Conservation (phyloP, 164 flowering plant genomes). For the Sedum album region DNA sequence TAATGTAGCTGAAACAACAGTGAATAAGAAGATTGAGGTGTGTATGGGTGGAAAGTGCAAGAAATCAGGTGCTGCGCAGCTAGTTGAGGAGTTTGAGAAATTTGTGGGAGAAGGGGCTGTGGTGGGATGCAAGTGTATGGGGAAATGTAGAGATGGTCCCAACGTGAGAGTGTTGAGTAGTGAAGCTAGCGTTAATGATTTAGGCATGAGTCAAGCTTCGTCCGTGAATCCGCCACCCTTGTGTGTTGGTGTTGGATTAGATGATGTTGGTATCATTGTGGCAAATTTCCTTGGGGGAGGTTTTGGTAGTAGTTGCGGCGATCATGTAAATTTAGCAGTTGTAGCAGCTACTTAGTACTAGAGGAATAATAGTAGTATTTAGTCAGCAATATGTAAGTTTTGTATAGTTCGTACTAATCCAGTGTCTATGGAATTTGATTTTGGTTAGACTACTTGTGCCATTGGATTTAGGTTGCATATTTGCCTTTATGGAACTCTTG, state of each 20-base stretch:
- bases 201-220: background rate
- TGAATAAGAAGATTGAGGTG: background rate
- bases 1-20: background rate
- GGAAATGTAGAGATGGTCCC: background rate
- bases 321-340: background rate
- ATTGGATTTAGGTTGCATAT: too few species aligned
- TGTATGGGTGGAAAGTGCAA: background rate
- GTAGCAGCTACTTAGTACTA: background rate
- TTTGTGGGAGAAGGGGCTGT: background rate
- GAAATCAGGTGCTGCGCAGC: background rate
- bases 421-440: background rate
- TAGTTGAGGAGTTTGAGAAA: background rate
- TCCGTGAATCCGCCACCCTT: background rate
- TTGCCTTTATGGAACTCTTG: too few species aligned
- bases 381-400: too few species aligned
- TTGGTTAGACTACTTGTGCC: background rate
- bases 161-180: background rate
- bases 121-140: background rate
- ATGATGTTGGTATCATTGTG: background rate
- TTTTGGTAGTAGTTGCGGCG: background rate
- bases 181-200: background rate
- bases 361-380: background rate
- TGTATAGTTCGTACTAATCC: background rate
- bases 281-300: background rate
- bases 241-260: background rate